Percentiles rank a stretch among this genome's conserved stretches.
Evolutionary conservation across 495 filamentous ascomycete genomes (phyloP).

Genomic region (Poronia punctata): DNA sequence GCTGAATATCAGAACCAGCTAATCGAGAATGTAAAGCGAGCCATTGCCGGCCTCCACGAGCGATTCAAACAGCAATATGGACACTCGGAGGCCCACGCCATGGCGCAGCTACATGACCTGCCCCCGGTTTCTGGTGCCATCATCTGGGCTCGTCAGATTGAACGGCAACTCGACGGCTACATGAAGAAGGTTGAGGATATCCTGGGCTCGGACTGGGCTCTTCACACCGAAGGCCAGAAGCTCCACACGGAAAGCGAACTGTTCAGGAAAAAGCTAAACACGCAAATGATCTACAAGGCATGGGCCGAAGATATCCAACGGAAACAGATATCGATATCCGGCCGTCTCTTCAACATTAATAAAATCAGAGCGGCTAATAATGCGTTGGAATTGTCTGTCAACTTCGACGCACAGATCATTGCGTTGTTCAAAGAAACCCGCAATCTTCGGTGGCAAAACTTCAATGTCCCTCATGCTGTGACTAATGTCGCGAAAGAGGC

Average conservation of each 20-base stretch:
- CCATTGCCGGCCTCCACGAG: conserved; percentile 87
- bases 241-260: conserved; percentile 78
- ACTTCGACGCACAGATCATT: conserved; percentile 96
- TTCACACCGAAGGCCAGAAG: conserved; percentile 93
- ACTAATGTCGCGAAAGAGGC: conserved; percentile 96
- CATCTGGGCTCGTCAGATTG: conserved; percentile 95
- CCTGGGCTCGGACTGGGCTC: conserved; percentile 83
- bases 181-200: conserved; percentile 98
- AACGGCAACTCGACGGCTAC: conserved; percentile 86
- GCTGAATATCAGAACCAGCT: conserved; percentile 95
- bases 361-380: conserved; percentile 83
- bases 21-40: conserved; percentile 93
- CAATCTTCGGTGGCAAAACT: conserved; percentile 89
- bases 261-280: conserved; percentile 94
- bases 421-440: conserved; percentile 98
- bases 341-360: conserved; percentile 82
- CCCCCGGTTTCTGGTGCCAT: conserved; percentile 94
- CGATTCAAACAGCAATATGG: conserved; percentile 98
- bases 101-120: conserved; percentile 92
- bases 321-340: conserved; percentile 81
- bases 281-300: conserved; percentile 83
- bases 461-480: conserved; percentile 83
- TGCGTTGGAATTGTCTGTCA: conserved; percentile 77
- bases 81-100: conserved; percentile 92
- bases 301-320: conserved; percentile 87